Base-by-base conservation (phyloP, 2,329 filamentous ascomycete genomes). In the Kalmusia sp. region DNA sequence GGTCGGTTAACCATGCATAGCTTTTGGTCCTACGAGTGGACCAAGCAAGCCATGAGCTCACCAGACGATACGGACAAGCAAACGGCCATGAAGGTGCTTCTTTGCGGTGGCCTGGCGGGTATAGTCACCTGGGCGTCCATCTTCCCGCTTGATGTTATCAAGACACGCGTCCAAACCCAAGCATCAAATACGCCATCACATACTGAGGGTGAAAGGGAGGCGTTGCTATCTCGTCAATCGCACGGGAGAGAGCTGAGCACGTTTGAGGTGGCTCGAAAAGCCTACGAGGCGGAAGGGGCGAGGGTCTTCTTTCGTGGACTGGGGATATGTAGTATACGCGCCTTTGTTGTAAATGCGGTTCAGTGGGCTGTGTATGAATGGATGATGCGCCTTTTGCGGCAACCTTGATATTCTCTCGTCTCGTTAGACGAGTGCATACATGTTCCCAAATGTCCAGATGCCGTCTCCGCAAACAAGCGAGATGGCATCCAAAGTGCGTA, bases 281-380 rank as follows among this genome's bases (percentile, higher is more conserved):
- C 87, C 0, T 96, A 93, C 68, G 79, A 80, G 54, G 86, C 81
- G 5, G 91, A 95, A 77, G 88, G 88, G 28, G 74, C 87, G 33
- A 79, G 82, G 43, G 90, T 91, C 22, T 96, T 96, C 80, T 95
- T 93, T 77, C 83, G 91, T 74, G 91, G 90, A 1, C 73, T 98
- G 35, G 86, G 87, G 0, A 82, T 96, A 27, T 98, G 93, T 73
- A 96, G 91, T 73, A 76, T 90, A 7, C 81, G 93, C 62, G 93
- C 93, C 0, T 97, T 98, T 71, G 79, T 96, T 47, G 93, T 97
- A 33, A 97, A 97, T 77, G 93, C 93, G 2, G 89, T 91, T n/a
- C 86, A 88, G 78, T 98, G 93, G 93, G 89, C 89, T 21, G 85
- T 91, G 5, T 97, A 97, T 71, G 93, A 97, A 76, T 92, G 89